Percentiles rank a stretch among this genome's conserved stretches.
phyloP scores from a whole-genome alignment of 2,329 filamentous ascomycete genomes.

The Aaosphaeria arxii region DNA sequence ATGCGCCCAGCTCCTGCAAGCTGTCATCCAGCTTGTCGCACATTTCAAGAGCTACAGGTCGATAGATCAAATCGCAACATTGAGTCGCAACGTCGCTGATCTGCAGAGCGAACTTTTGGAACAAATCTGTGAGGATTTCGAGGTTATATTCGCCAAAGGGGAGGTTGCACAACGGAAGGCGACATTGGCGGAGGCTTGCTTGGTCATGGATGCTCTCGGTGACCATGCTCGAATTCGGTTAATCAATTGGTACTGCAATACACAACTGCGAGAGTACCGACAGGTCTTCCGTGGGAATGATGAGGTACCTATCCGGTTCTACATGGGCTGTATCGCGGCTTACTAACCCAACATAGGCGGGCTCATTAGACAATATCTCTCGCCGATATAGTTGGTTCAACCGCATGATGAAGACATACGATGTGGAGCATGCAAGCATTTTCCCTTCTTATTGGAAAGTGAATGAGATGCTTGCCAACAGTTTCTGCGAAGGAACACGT shows the following conservation, averaged over 20 bases:
- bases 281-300: conserved; percentile 96
- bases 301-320: conserved; percentile 49
- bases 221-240: conserved; percentile 79
- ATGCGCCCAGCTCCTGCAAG: conserved; percentile 88
- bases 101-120: conserved; percentile 89
- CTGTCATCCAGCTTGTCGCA: conserved; percentile 94
- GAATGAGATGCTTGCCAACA: conserved; percentile 82
- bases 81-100: conserved; percentile 90
- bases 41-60: conserved; percentile 98
- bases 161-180: conserved; percentile 70
- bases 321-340: not conserved
- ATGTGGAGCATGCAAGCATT: conserved; percentile 84
- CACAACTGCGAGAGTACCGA: conserved; percentile 89
- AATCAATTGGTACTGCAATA: conserved; percentile 97
- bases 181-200: conserved; percentile 79
- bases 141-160: conserved; percentile 86
- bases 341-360: conserved; percentile 53
- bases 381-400: conserved; percentile 95
- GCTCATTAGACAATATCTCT: conserved; percentile 93
- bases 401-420: conserved; percentile 91
- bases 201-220: conserved; percentile 91
- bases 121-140: conserved; percentile 99
- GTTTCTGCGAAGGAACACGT: conserved; percentile 91
- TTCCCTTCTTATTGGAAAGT: conserved; percentile 89
- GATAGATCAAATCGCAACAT: conserved; percentile 93